Base-by-base conservation (phyloP, 345 rosid genomes). In the Excoecaria cochinchinensis region DNA sequence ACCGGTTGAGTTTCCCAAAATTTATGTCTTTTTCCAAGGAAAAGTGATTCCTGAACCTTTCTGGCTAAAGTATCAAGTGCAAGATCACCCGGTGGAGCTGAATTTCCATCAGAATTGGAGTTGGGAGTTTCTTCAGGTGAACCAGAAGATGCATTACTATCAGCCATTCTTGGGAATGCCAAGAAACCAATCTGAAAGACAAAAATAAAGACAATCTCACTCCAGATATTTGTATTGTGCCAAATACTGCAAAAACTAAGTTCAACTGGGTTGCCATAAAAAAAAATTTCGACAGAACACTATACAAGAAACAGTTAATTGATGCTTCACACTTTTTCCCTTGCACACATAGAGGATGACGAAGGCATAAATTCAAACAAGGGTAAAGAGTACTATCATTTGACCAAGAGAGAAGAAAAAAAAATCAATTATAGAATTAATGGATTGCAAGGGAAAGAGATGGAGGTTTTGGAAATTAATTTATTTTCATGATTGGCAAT, bases 1-100 rank as follows among this genome's bases (percentile, higher is more conserved):
- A 93, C 98, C 0, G 97, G 98, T 24, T 93, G 98, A 36, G 95
- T 93, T 81, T 93, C 98, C 98, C 98, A 94, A 73, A 94, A 94
- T 80, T 85, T 92, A 53, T 94, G 97, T 6, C 79, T 84, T 84
- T 85, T 88, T 0, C 87, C 62, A 13, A 84, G 74, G 3, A 90
- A 73, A 73, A 89, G 83, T 3, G 98, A 83, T 61, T 88, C 98
- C 59, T 88, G 93, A 69, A 91, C 76, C 83, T 83, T 87, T 39
- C 86, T 73, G 60, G 90, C 88, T n/a, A 90, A 78, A 31, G 88
- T 85, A 52, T 93, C 95, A 5, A 91, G 87, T 8, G 92, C 52
- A 53, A 77, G 71, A 42, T 76, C 83, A 42, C 70, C 57, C 67
- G 87, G 89, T 11, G 85, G 72, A 40, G 77, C 39, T 55, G 71